A percentile compares a stretch with the other conserved stretches of the same genome.
Evolutionary conservation across 306 rosid genomes (phyloP).

Genomic region (Vigna angularis): DNA sequence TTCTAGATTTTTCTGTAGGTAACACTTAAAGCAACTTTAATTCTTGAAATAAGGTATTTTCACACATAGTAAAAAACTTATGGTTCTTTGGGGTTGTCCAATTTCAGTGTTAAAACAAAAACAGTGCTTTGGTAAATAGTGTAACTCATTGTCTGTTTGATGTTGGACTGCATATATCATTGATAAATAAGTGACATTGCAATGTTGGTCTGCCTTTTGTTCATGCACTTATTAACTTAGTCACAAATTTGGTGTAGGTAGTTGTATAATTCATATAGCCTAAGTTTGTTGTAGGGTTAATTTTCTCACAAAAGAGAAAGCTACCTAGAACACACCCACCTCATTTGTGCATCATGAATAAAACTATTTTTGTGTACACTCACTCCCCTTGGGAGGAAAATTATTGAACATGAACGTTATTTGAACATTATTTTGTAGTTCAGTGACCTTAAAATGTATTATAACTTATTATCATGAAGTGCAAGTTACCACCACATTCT

Average conservation of each 20-base stretch:
- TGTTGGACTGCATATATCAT: no score
- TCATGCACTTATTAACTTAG: not conserved
- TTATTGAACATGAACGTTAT: not conserved
- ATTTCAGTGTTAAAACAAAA: no score
- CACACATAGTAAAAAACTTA: no score
- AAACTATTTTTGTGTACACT: not conserved
- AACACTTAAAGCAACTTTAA: not conserved
- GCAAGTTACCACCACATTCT: conserved; percentile 11
- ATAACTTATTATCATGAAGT: not conserved
- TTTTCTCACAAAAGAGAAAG: not conserved
- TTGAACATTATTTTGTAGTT: not conserved
- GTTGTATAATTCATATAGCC: not conserved
- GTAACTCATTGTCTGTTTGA: no score
- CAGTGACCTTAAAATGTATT: not conserved
- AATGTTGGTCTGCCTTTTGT: no score
- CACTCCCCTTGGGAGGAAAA: not conserved
- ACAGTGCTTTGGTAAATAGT: no score
- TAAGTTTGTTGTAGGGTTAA: not conserved
- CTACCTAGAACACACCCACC: not conserved
- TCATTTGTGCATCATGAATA: not conserved
- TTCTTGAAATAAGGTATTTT: not conserved
- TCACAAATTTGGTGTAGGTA: not conserved
- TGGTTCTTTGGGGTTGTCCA: no score
- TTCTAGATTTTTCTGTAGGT: not conserved
- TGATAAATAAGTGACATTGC: no score